These are phyloP conservation scores for Penstemon barbatus DNA, from an alignment of 257 asterid genomes.

Conservation along the genomic window DNA sequence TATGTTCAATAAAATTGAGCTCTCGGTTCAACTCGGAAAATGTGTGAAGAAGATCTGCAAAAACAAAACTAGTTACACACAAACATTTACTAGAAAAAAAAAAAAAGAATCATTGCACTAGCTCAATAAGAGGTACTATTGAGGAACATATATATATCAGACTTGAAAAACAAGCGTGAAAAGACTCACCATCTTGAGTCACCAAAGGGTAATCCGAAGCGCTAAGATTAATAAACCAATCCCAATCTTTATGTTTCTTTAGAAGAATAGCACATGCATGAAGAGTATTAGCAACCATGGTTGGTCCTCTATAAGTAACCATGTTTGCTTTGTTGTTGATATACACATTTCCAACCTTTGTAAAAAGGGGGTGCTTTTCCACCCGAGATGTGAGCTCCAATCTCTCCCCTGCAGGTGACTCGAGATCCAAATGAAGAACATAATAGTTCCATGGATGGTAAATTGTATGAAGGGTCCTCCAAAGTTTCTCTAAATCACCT, in stretches of 20 bases:
- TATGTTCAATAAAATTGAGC: slow-evolving; percentile 65
- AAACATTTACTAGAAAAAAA: neutral
- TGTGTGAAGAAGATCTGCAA: slow-evolving; percentile 70
- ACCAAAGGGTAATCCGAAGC: slow-evolving; percentile 64
- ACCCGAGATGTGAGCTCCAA: slow-evolving; percentile 48
- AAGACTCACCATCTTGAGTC: slow-evolving; percentile 62
- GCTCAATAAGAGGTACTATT: neutral
- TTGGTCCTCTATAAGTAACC: slow-evolving; percentile 68
- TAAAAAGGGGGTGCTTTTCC: slow-evolving; percentile 43
- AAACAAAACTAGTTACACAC: slow-evolving; percentile 20
- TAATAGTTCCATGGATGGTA: slow-evolving; percentile 69
- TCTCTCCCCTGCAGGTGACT: slow-evolving; percentile 52
- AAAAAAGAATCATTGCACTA: neutral
- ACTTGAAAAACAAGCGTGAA: neutral
- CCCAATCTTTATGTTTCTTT: slow-evolving; percentile 52
- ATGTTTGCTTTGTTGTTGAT: slow-evolving; percentile 55
- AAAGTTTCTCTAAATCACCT: slow-evolving; percentile 56
- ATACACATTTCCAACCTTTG: slow-evolving; percentile 48
- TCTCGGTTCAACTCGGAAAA: slow-evolving; percentile 56
- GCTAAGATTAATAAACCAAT: slow-evolving; percentile 65
- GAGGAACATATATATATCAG: slow-evolving; percentile 12
- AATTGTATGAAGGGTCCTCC: slow-evolving; percentile 51
- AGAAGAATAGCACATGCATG: slow-evolving; percentile 63
- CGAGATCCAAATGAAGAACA: slow-evolving; percentile 57
- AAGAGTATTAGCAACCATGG: slow-evolving; percentile 66